Evolutionary conservation across 1,139 yeast genomes (phyloP).

Genomic region (Magnusiomyces starmeri): DNA sequence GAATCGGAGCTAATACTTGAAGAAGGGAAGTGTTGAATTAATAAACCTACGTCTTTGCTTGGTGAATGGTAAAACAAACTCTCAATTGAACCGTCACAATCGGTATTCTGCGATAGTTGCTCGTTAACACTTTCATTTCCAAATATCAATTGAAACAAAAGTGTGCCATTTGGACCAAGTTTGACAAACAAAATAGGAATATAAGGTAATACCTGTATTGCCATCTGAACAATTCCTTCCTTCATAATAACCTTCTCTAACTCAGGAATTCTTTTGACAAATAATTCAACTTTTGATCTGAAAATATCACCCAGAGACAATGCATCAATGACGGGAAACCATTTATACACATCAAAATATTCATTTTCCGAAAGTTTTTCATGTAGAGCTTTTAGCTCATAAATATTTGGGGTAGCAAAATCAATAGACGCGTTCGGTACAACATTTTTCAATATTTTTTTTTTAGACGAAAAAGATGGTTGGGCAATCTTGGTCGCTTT

Average conservation of each 20-base stretch:
- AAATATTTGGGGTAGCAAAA: slow-evolving; percentile 60
- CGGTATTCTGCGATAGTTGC: neutral
- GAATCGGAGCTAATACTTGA: slow-evolving; percentile 24
- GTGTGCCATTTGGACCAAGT: slow-evolving; percentile 59
- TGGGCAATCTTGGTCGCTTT: slow-evolving; percentile 41
- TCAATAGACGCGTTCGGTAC: slow-evolving; percentile 37
- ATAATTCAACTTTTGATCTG: slow-evolving; percentile 37
- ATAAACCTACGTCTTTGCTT: slow-evolving; percentile 40
- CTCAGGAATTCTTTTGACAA: slow-evolving; percentile 28
- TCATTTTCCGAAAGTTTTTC: slow-evolving; percentile 43
- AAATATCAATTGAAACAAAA: slow-evolving; percentile 37
- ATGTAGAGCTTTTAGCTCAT: slow-evolving; percentile 53
- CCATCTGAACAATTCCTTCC: slow-evolving; percentile 59
- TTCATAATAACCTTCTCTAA: slow-evolving; percentile 27
- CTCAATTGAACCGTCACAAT: neutral
- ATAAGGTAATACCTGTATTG: slow-evolving; percentile 63
- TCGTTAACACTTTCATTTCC: neutral
- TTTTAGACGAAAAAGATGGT: slow-evolving; percentile 17
- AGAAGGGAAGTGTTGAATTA: slow-evolving; percentile 55
- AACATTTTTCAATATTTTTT: slow-evolving; percentile 17
- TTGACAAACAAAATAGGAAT: slow-evolving; percentile 63
- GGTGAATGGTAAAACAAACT: slow-evolving; percentile 16
- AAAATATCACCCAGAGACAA: slow-evolving; percentile 46
- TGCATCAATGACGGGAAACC: slow-evolving; percentile 71
- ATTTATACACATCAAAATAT: slow-evolving; percentile 52